Base-by-base conservation (phyloP, 345 rosid species). In the Corymbia maculata region DNA sequence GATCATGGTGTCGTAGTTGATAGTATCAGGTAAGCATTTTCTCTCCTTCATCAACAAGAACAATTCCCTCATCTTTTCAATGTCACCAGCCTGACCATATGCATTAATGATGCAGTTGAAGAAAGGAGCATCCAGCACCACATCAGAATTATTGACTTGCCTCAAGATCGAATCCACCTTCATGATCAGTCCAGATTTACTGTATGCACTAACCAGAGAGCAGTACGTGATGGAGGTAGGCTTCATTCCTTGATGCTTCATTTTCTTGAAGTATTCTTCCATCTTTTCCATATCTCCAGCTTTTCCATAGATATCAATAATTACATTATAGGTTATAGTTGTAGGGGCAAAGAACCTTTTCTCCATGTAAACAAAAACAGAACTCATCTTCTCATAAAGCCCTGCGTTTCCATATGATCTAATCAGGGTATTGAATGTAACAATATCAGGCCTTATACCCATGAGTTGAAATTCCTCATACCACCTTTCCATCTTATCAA, bases 181-280 rank as follows among this genome's bases (percentile, higher is more conserved):
- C 89, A 49, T 87, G 7, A 91, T 89, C 68, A 91, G 92, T 87
- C 98, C 94, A 42, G 94, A 94, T 94, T 92, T 92, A 86, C 94
- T 88, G 88, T 95, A 95, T 51, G 95, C 97, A 88, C 93, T 91
- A 49, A 95, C 95, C 87, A 96, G 94, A 61, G 98, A 94, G 89
- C 96, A 96, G 86, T 95, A 96, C 3, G 98, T 97, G 53, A 95
- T 89, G 45, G 93, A 92, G 91, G 93, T 95, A 12, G 98, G 98
- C 92, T 97, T 97, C 93, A 95, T 93, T 84, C 99, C 98, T 52
- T 30, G 92, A 92, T 95, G 93, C 91, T 95, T 97, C 97, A 95
- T 95, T 88, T 90, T 92, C 94, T 89, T 91, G 90, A 94, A 96
- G 85, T 91, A 59, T 36, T 94, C 94, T 42, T 95, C 98, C 98